phyloP scores from a whole-genome alignment of 352 stramenopile genomes.

The Phytophthora rubi region DNA sequence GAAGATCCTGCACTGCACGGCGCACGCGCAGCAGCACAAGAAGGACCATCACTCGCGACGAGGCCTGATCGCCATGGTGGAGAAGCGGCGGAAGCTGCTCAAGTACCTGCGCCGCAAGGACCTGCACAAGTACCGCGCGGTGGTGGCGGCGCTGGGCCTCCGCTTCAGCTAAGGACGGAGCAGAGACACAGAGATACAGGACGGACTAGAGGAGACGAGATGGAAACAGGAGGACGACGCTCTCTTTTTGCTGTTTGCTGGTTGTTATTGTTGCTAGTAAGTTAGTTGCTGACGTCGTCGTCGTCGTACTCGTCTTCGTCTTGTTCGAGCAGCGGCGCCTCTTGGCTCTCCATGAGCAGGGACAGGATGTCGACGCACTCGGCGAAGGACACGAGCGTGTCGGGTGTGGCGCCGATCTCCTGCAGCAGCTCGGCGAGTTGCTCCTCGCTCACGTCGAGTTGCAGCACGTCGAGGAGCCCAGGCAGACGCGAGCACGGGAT shows the following conservation, averaged over 20 bases:
- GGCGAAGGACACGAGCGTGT: conserved; percentile 81
- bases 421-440: conserved; percentile 64
- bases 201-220: too few species aligned
- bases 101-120: conserved; percentile 88
- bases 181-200: too few species aligned
- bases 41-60: conserved; percentile 90
- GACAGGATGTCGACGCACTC: conserved; percentile 90
- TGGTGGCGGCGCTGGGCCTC: conserved; percentile 78
- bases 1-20: conserved; percentile 82
- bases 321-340: conserved; percentile 36
- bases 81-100: conserved; percentile 87
- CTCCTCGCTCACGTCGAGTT: conserved; percentile 43
- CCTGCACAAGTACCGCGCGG: conserved; percentile 77
- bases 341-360: conserved; percentile 65
- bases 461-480: conserved; percentile 50
- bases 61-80: conserved; percentile 85
- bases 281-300: conserved; percentile 5
- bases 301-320: conserved; percentile 30
- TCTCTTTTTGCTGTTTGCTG: background rate
- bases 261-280: conserved; percentile 2
- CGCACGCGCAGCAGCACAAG: conserved; percentile 81
- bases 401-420: conserved; percentile 70
- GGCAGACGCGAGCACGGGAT: conserved; percentile 59
- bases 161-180: conserved; percentile 64
- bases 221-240: too few species aligned